Base-by-base conservation (phyloP, 116 monocot genomes). In the Phalaenopsis hybrid region DNA sequence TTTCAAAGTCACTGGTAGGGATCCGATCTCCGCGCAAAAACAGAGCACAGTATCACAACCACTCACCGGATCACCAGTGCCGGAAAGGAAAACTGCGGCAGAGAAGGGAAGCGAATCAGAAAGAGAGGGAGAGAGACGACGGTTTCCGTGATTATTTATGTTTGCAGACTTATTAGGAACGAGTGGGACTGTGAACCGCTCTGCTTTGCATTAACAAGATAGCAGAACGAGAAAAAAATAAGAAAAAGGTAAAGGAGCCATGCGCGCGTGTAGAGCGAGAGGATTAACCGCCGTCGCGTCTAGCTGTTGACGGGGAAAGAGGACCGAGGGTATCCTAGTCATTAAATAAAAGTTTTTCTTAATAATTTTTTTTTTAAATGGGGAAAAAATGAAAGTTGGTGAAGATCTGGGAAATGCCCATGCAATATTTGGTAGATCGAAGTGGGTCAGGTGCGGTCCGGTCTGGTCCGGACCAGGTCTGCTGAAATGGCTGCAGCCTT, bases 11-110 rank as follows among this genome's bases (percentile, higher is more conserved):
- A 15, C n/a, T 57, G 41, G 17, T 20, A 44, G 10, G 57, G 63
- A 37, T 76, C 76, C 13, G 34, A 82, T 68, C 5, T 46, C 68
- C n/a, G n/a, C 31, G 67, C 77, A 49, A 34, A 67, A 45, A 59
- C 77, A 33, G 44, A 59, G 49, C 34, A 12, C 20, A 45, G 8
- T 5, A 28, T 12, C 2, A 4, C 17, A 12, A 8, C 23, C 16
- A 28, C 75, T 75, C 75, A 20, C 44, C 48, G 48, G 44, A 48
- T 23, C 23, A 34, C 4, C 5, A 13, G 16, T 8, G 57, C 15
- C 55, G 55, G 34, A 13, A 10, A 34, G 17, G 8, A 48, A 48
- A 76, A 49, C 48, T n/a, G 49, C 45, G 25, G 49, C 13, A 45
- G 76, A 46, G 76, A 76, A 25, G 46, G 49, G 23, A 76, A n/a